Percentiles rank a stretch among this genome's conserved stretches.
phyloP scores from a whole-genome alignment of 2,329 filamentous ascomycete genomes.

The Apiospora kogelbergensis region DNA sequence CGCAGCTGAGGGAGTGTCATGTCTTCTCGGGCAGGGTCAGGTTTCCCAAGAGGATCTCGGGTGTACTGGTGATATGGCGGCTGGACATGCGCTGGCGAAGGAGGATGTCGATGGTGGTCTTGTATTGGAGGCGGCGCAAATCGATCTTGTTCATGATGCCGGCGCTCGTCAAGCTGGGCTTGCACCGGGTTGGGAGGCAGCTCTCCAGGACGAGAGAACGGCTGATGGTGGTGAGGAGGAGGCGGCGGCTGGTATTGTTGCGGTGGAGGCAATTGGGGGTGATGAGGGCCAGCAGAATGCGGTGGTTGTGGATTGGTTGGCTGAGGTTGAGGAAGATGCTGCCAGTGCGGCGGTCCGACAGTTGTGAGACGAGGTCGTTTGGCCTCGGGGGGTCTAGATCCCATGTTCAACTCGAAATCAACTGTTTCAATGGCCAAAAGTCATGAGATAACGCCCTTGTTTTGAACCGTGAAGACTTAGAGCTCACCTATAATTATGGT shows the following conservation, averaged over 20 bases:
- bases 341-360: slow-evolving; percentile 43
- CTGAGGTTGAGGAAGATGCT: slow-evolving; percentile 46
- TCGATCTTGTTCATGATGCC: slow-evolving; percentile 56
- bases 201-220: slow-evolving; percentile 39
- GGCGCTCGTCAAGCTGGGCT: slow-evolving; percentile 52
- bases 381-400: slow-evolving; percentile 56
- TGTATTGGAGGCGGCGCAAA: slow-evolving; percentile 49
- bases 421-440: background rate
- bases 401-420: slow-evolving; percentile 46
- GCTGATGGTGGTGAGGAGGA: slow-evolving; percentile 27
- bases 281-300: slow-evolving; percentile 34
- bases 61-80: slow-evolving; percentile 42
- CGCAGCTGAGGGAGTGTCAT: slow-evolving; percentile 41
- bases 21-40: slow-evolving; percentile 50
- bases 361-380: slow-evolving; percentile 59
- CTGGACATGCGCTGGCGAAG: slow-evolving; percentile 42
- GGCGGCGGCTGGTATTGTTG: slow-evolving; percentile 31
- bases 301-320: slow-evolving; percentile 38
- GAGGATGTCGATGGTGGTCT: slow-evolving; percentile 49
- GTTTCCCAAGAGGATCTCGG: slow-evolving; percentile 56
- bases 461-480: too few relatives aligned
- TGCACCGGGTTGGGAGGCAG: slow-evolving; percentile 40
- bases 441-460: too few relatives aligned
- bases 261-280: slow-evolving; percentile 37
- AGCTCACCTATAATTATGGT: too few relatives aligned